These are phyloP conservation scores for Geotrichum aggregatum DNA, from an alignment of 1,139 yeast species.

Conservation along the genomic window DNA sequence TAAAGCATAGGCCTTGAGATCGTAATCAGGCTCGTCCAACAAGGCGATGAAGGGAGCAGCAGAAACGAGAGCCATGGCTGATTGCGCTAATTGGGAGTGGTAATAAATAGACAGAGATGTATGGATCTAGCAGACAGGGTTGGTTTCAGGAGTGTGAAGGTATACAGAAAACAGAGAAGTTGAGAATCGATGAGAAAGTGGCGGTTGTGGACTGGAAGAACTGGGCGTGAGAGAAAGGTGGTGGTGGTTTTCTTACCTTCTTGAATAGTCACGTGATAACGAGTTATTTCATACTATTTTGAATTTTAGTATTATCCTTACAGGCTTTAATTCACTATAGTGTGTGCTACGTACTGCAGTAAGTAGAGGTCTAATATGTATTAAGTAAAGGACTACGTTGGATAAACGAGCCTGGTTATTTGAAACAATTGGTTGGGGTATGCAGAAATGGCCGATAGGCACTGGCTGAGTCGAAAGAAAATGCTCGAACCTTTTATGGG, in stretches of 20 bases:
- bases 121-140: not conserved
- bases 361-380: too few species aligned
- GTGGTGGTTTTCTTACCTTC: not conserved
- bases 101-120: not conserved
- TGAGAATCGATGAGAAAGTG: not conserved
- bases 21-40: conserved; percentile 72
- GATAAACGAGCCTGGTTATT: too few species aligned
- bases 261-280: too few species aligned
- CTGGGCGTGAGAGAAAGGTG: not conserved
- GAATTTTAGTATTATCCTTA: too few species aligned
- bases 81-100: conserved; percentile 1
- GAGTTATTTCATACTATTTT: too few species aligned
- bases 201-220: not conserved
- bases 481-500: too few species aligned
- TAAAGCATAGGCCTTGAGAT: conserved; percentile 80
- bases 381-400: too few species aligned
- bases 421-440: too few species aligned
- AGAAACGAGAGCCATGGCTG: conserved; percentile 28
- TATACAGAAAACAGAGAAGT: not conserved
- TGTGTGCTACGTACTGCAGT: too few species aligned
- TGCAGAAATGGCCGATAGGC: too few species aligned
- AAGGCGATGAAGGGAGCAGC: conserved; percentile 91
- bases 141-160: not conserved
- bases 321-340: too few species aligned
- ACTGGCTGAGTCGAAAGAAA: too few species aligned